Percentiles rank a stretch among this genome's conserved stretches.
Evolutionary conservation across 164 flowering plant genomes (phyloP).

Genomic region (Vitis rupestris): DNA sequence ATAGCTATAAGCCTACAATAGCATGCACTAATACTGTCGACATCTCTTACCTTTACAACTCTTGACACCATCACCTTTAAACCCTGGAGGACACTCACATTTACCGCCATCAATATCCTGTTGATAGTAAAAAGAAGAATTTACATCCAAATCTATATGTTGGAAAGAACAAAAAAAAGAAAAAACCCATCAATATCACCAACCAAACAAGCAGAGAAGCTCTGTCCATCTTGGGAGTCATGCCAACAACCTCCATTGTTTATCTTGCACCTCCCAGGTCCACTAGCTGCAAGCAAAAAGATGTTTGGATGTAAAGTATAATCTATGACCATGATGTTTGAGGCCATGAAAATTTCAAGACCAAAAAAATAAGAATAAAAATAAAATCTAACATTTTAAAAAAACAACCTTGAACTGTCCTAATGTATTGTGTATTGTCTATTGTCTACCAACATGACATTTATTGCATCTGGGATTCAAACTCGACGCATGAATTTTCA

Average conservation of each 20-base stretch:
- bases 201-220: constrained; percentile 87
- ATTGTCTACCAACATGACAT: not conserved
- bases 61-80: constrained; percentile 85
- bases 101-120: constrained; percentile 57
- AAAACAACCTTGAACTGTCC: too few species aligned
- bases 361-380: too few species aligned
- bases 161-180: not conserved
- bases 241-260: constrained; percentile 98
- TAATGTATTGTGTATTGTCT: too few species aligned
- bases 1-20: not conserved
- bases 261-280: constrained; percentile 88
- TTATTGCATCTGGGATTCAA: not conserved
- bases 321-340: too few species aligned
- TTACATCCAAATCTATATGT: not conserved
- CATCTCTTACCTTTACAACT: constrained; percentile 65
- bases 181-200: constrained; percentile 20
- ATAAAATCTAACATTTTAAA: too few species aligned
- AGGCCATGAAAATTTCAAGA: too few species aligned
- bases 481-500: not conserved
- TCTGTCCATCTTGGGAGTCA: constrained; percentile 56
- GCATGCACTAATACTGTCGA: not conserved
- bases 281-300: constrained; percentile 64
- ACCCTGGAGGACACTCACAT: constrained; percentile 84
- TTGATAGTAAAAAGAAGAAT: constrained; percentile 13
- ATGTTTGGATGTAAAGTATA: not conserved